Evolutionary conservation across 139 green algal genomes (phyloP), one percentile per base, ranked within the genome.

Genomic region (Auxenochlorella pyrenoidosa): DNA sequence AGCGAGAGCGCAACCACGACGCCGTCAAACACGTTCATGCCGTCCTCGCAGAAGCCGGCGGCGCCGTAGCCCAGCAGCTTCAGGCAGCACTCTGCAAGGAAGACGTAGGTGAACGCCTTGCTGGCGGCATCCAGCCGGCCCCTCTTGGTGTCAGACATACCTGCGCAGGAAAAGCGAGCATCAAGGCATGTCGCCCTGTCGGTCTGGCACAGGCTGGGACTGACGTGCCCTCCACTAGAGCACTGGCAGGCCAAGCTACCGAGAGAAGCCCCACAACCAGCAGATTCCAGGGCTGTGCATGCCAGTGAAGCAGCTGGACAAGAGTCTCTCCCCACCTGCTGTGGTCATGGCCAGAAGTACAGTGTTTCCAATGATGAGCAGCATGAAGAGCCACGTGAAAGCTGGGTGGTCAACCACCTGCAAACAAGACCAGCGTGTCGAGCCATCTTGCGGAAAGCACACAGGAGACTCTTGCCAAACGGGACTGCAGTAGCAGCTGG

Each of bases 1-100:
- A 89, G 60, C 0, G 81, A 85, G 30, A 94, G 16, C 47, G 73
- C 63, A 10, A 97, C 95, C 12, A 97, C 91, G 22, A 93, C 44
- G 16, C 81, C 81, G 60, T 97, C 95, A 87, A 97, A 97, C 40
- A 95, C 79, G 86, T 96, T 96, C 88, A 95, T 97, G 58, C 79
- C 40, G 88, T 96, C 94, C 21, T 51, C 43, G 21, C 94, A 65
- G 84, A 95, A 97, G 73, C 89, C 84, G 73, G 85, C 92, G 4
- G 92, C 54, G 41, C 93, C 93, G 63, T 95, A 82, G 43, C 91
- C 93, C 30, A 92, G 86, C 10, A 97, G 75, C 91, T 96, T 97
- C 28, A 95, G 30, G 0, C 86, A 24, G 24, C 94, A 71, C 88
- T 98, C 95, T 12, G 94, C 21, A 6, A 86, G 90, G 88, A 97